phyloP scores from a whole-genome alignment of 2,329 filamentous ascomycete species.

The Fusarium armeniacum region DNA sequence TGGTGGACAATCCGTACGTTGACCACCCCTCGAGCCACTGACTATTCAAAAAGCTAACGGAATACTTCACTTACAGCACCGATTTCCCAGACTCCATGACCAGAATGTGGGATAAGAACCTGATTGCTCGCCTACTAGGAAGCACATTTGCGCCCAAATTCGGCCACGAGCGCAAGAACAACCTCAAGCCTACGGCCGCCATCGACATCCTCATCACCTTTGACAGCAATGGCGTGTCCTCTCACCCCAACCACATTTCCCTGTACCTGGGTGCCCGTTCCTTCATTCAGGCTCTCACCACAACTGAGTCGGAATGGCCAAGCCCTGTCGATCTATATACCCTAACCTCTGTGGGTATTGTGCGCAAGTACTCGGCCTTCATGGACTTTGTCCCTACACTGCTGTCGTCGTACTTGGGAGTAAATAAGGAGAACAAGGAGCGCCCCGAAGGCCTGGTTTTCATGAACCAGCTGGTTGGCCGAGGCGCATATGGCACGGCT shows the following conservation, averaged over 20 bases:
- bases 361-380: constrained; percentile 85
- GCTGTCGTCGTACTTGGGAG: constrained; percentile 55
- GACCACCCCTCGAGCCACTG: background rate
- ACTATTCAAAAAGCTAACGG: constrained; percentile 8
- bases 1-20: constrained; percentile 81
- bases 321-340: constrained; percentile 89
- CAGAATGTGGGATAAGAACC: constrained; percentile 77
- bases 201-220: constrained; percentile 94
- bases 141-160: constrained; percentile 80
- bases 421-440: constrained; percentile 50
- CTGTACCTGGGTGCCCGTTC: constrained; percentile 84
- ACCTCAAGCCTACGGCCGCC: constrained; percentile 60
- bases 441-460: constrained; percentile 75
- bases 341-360: constrained; percentile 77
- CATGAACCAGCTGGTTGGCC: constrained; percentile 77
- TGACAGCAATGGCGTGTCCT: constrained; percentile 83
- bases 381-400: constrained; percentile 83
- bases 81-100: constrained; percentile 94
- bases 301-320: constrained; percentile 73
- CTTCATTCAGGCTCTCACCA: constrained; percentile 78
- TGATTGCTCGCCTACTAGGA: constrained; percentile 78
- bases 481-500: constrained; percentile 67
- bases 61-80: constrained; percentile 46
- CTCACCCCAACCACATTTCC: constrained; percentile 93
- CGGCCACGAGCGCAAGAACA: constrained; percentile 53